Conservation (phyloP, 805 yeast species). For the Suhomyces canberraensis region DNA sequence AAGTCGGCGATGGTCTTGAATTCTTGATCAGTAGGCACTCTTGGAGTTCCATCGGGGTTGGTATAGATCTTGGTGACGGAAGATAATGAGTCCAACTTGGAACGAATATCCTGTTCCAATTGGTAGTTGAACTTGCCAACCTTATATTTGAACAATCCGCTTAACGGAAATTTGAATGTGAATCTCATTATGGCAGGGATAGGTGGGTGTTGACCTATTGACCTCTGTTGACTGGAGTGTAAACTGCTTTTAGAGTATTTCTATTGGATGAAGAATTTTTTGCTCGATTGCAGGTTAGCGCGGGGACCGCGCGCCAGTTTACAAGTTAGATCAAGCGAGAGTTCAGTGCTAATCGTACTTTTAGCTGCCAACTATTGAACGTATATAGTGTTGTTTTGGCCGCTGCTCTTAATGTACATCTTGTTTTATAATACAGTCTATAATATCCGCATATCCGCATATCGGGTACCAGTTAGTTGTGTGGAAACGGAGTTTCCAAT, state of each 20-base stretch:
- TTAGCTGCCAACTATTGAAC: too few relatives aligned
- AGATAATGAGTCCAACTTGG: slow-evolving; percentile 59
- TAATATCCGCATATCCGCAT: too few relatives aligned
- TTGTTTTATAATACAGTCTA: too few relatives aligned
- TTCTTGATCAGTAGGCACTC: slow-evolving; percentile 68
- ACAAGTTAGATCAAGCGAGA: slow-evolving; percentile 5
- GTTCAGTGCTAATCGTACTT: too few relatives aligned
- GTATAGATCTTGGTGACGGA: slow-evolving; percentile 64
- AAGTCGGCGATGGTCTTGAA: slow-evolving; percentile 70
- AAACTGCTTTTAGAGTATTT: slow-evolving; percentile 18
- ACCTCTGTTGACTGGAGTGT: slow-evolving; percentile 2
- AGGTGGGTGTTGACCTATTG: neutral
- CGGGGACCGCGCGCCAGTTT: neutral
- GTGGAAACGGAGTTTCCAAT: too few relatives aligned
- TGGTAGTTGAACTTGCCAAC: slow-evolving; percentile 42
- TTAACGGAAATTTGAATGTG: slow-evolving; percentile 40
- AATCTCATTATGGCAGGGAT: slow-evolving; percentile 29
- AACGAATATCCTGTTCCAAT: slow-evolving; percentile 60
- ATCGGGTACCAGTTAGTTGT: too few relatives aligned
- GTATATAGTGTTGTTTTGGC: too few relatives aligned
- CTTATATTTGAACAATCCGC: slow-evolving; percentile 36
- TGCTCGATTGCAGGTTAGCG: neutral
- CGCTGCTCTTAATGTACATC: too few relatives aligned
- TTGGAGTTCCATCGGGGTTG: slow-evolving; percentile 71
- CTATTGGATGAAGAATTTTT: slow-evolving; percentile 19